phyloP scores from a whole-genome alignment of 202 grass and related monocot species.

The Panicum virgatum region DNA sequence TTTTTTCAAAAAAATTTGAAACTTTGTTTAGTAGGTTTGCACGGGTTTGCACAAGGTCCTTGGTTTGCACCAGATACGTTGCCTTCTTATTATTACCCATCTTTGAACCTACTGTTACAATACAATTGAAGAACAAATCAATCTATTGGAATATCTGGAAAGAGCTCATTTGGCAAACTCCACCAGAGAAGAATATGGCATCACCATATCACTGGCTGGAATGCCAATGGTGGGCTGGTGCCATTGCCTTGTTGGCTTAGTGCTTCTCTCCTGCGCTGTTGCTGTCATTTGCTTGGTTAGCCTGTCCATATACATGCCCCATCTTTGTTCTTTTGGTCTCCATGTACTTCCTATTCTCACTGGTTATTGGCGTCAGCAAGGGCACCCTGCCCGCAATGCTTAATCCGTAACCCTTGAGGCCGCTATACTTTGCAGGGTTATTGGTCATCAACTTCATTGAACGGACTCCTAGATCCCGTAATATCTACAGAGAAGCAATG shows the following conservation, averaged over 20 bases:
- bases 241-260: conserved; percentile 20
- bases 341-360: conserved; percentile 72
- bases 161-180: not conserved
- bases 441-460: conserved; percentile 88
- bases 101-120: conserved; percentile 28
- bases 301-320: conserved; percentile 75
- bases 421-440: conserved; percentile 80
- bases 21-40: too few species aligned
- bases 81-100: conserved; percentile 26
- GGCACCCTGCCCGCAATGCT: conserved; percentile 75
- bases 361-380: conserved; percentile 75
- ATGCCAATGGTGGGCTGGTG: too few species aligned
- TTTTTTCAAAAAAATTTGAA: too few species aligned
- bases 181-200: conserved; percentile 23
- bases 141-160: conserved; percentile 14
- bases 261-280: conserved; percentile 29
- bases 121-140: conserved; percentile 29
- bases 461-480: conserved; percentile 75
- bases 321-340: conserved; percentile 85
- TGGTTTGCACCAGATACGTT: too few species aligned
- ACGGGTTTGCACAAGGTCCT: too few species aligned
- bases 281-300: not conserved
- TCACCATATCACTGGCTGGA: not conserved
- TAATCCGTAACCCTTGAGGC: conserved; percentile 79
- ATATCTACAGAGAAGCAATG: conserved; percentile 51